These are phyloP conservation scores for Mrakia blollopis DNA, from an alignment of 768 basidiomycete genomes.

Conservation along the genomic window DNA sequence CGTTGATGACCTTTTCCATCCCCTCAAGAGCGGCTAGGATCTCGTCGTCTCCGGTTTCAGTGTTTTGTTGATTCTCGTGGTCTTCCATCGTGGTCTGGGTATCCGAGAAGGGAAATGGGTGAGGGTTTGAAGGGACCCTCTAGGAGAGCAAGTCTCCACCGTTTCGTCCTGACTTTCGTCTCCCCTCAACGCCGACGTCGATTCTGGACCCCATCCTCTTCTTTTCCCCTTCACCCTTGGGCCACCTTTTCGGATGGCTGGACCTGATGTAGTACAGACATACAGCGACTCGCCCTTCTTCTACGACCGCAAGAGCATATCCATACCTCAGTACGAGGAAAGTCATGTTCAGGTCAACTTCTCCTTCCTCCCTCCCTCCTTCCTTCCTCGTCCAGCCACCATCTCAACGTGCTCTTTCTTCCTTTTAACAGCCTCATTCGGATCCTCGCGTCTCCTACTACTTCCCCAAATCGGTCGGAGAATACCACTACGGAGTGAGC, in stretches of 20 bases:
- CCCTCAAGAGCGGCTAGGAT: conserved; percentile 27
- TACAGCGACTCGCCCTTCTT: conserved; percentile 46
- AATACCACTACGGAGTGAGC: conserved; percentile 90
- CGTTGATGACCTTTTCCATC: conserved; percentile 17
- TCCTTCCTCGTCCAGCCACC: background rate
- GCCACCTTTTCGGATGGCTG: conserved; percentile 9
- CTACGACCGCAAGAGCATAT: conserved; percentile 38
- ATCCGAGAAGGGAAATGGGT: background rate
- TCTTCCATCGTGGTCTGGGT: background rate
- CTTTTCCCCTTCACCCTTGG: background rate
- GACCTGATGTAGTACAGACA: conserved; percentile 35
- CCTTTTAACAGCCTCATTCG: conserved; percentile 60
- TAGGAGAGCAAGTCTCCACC: background rate
- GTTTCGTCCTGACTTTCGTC: background rate
- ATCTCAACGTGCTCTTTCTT: background rate
- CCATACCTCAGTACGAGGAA: conserved; percentile 39
- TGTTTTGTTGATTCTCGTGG: background rate
- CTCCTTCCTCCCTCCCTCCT: background rate
- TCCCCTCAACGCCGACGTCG: background rate
- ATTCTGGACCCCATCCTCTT: background rate
- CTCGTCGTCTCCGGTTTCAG: background rate
- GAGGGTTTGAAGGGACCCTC: background rate
- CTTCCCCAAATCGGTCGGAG: conserved; percentile 86
- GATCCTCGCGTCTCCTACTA: conserved; percentile 92
- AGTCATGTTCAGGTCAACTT: conserved; percentile 42